A percentile compares a stretch with the other conserved stretches of the same genome.
Conservation (phyloP, 2,329 filamentous ascomycete genomes). For the Zarea fungicola region DNA sequence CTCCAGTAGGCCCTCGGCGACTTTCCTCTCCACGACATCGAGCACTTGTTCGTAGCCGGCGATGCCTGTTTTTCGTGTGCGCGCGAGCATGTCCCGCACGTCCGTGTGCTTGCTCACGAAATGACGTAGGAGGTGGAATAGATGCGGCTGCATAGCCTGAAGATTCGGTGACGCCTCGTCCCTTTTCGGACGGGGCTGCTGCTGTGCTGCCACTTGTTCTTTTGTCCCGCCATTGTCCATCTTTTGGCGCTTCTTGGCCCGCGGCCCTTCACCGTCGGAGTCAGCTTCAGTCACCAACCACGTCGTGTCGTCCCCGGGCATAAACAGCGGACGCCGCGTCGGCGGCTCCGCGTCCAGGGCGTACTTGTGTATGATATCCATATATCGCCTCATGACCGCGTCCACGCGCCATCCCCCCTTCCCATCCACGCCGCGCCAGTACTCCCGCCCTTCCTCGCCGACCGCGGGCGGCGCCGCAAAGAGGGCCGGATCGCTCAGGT, state of each 20-base stretch:
- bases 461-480: conserved; percentile 64
- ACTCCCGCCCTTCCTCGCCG: conserved; percentile 68
- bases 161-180: conserved; percentile 56
- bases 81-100: conserved; percentile 78
- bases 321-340: conserved; percentile 63
- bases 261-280: conserved; percentile 37
- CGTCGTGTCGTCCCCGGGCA: conserved; percentile 51
- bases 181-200: conserved; percentile 15
- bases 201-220: too few relatives aligned
- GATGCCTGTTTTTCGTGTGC: conserved; percentile 64
- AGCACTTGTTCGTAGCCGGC: conserved; percentile 72
- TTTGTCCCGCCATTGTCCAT: conserved; percentile 29
- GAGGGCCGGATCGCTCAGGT: conserved; percentile 84
- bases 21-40: conserved; percentile 65
- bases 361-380: conserved; percentile 82
- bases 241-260: conserved; percentile 49
- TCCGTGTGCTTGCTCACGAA: conserved; percentile 76
- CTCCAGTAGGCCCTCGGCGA: conserved; percentile 67
- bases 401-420: conserved; percentile 85
- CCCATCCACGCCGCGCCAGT: conserved; percentile 76
- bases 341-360: conserved; percentile 65
- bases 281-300: conserved; percentile 37
- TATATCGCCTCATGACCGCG: conserved; percentile 77
- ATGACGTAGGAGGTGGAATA: conserved; percentile 85
- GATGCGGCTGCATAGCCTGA: conserved; percentile 77